These are phyloP conservation scores for Rhynchosporium agropyri DNA, from an alignment of 2,329 filamentous ascomycete genomes.

Conservation along the genomic window DNA sequence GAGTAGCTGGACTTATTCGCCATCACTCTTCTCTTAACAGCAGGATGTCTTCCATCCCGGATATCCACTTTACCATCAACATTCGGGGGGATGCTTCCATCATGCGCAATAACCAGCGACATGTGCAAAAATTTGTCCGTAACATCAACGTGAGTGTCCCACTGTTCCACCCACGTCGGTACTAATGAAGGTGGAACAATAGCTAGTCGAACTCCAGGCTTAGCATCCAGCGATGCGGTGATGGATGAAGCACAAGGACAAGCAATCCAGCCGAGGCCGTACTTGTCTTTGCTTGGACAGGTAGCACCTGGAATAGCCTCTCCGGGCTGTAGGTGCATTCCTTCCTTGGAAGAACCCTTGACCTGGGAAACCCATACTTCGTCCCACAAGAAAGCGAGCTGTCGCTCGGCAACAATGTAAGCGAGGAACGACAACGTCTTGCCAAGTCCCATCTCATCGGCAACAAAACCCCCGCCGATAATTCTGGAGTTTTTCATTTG, in stretches of 20 bases:
- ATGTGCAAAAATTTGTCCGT: slow-evolving; percentile 16
- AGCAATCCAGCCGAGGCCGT: slow-evolving; percentile 26
- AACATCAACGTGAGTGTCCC: slow-evolving; percentile 29
- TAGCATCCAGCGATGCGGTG: slow-evolving; percentile 17
- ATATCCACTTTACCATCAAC: slow-evolving; percentile 3
- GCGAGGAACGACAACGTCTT: slow-evolving; percentile 54
- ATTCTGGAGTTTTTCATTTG: slow-evolving; percentile 44
- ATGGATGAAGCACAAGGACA: slow-evolving; percentile 30
- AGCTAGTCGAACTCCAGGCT: slow-evolving; percentile 30
- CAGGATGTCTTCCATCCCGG: slow-evolving; percentile 16
- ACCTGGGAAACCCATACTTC: slow-evolving; percentile 19
- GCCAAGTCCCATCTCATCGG: slow-evolving; percentile 61
- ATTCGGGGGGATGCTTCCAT: slow-evolving; percentile 4
- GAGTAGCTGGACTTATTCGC: slow-evolving; percentile 1
- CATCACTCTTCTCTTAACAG: slow-evolving; percentile 2
- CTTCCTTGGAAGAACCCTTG: neutral
- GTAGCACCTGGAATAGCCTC: neutral
- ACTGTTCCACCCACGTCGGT: slow-evolving; percentile 27
- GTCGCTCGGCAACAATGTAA: slow-evolving; percentile 43
- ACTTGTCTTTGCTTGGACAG: slow-evolving; percentile 18
- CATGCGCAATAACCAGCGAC: slow-evolving; percentile 26
- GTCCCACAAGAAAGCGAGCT: slow-evolving; percentile 27
- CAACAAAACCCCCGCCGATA: slow-evolving; percentile 61
- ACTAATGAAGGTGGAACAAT: slow-evolving; percentile 28
- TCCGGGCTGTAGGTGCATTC: slow-evolving; percentile 16